Evolutionary conservation across 148 eudicot species (phyloP).

Genomic region (Rhododendron molle): DNA sequence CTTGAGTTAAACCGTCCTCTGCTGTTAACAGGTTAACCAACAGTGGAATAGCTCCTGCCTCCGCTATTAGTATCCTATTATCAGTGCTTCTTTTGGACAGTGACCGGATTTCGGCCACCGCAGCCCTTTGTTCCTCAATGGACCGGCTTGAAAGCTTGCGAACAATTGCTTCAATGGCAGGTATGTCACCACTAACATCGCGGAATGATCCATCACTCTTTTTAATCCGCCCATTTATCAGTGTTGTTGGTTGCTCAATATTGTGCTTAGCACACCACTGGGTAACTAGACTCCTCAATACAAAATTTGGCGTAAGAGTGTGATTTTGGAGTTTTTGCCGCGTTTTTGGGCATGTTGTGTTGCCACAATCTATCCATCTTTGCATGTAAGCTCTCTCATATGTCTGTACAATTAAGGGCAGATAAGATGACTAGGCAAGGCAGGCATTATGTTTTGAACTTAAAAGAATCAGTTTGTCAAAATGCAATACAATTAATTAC

Average conservation of each 20-base stretch:
- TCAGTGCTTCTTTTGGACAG: conserved; percentile 86
- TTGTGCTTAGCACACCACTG: conserved; percentile 78
- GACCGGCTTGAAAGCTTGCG: conserved; percentile 57
- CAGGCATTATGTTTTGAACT: neutral
- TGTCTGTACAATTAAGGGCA: conserved; percentile 44
- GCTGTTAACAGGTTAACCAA: conserved; percentile 64
- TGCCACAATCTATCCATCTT: conserved; percentile 92
- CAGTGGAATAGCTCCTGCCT: conserved; percentile 84
- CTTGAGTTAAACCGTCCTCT: conserved; percentile 65
- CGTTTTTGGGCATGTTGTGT: conserved; percentile 87
- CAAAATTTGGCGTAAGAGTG: conserved; percentile 79
- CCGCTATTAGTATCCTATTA: conserved; percentile 77
- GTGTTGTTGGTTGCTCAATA: conserved; percentile 62
- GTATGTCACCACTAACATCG: conserved; percentile 77
- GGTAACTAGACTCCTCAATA: conserved; percentile 62
- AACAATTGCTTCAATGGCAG: conserved; percentile 62
- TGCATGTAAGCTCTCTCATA: conserved; percentile 92
- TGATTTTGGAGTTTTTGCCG: conserved; percentile 73
- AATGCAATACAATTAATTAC: neutral
- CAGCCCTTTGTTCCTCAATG: conserved; percentile 47
- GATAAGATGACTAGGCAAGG: neutral
- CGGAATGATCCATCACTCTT: conserved; percentile 82
- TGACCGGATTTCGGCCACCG: conserved; percentile 75
- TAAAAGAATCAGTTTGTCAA: neutral
- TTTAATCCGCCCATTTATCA: conserved; percentile 60